Base-by-base conservation (phyloP, 192 early-diverging fungal genomes). In the Pilaira anomala region DNA sequence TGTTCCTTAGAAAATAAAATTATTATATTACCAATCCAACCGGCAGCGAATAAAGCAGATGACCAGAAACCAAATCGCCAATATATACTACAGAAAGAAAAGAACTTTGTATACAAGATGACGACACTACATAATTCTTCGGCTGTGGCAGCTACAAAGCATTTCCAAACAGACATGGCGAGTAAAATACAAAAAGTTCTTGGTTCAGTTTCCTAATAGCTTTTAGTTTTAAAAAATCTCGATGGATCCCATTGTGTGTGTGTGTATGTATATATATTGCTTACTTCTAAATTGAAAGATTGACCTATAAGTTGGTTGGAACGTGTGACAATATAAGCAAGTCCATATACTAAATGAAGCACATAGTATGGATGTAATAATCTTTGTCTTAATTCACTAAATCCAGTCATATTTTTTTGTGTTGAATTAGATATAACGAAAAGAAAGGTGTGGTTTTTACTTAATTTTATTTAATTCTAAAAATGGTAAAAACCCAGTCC, bases 71-170 rank as follows among this genome's bases (percentile, higher is more conserved):
- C 76, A 51, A 48, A 68, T 51, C 72, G 66, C 22, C 52, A 65
- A 68, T 70, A 80, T 16, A 76, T 66, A 39, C 62, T 69, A 41
- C 72, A 76, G 14, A 73, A 33, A 5, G 65, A 74, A 46, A 66
- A 77, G n/a, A 77, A 65, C 28, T 80, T 80, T 46, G 72, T 61
- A 29, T 80, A 80, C 30, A 80, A 65, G 6, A 74, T 63, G 3
- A 80, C 3, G 4, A 80, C 76, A 48, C 76, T 76, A 41, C 72
- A 49, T 21, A 80, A 72, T 48, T 80, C 79, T 58, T 80, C 79
- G 12, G 76, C 76, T 19, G 79, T 76, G 46, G 74, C 74, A 13
- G 79, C 63, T 45, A 73, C 56, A 5, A 63, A 46, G 12, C 61
- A 57, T n/a, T 73, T 73, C 71, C 71, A 73, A 13, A 50, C 9